Evolutionary conservation across 352 stramenopile genomes (phyloP).

Genomic region (Globisporangium parvum): DNA sequence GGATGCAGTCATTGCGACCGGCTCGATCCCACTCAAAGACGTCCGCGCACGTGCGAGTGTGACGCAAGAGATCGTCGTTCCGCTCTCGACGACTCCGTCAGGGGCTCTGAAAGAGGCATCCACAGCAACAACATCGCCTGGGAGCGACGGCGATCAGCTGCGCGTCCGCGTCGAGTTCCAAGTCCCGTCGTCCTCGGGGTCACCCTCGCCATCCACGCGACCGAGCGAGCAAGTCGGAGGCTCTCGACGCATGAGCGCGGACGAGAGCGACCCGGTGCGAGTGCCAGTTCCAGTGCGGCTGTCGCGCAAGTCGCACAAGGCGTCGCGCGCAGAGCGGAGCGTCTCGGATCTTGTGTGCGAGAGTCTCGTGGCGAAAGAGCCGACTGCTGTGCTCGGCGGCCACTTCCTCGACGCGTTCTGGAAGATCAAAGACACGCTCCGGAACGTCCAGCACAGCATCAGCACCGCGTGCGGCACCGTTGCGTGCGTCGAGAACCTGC

Average conservation of each 20-base stretch:
- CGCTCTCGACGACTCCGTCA: constrained; percentile 29
- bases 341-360: constrained; percentile 72
- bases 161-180: constrained; percentile 49
- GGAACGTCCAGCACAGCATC: constrained; percentile 70
- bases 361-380: constrained; percentile 62
- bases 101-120: background rate
- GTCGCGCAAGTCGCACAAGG: constrained; percentile 8
- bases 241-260: background rate
- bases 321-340: constrained; percentile 41
- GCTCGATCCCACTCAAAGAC: constrained; percentile 44
- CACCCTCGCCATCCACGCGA: background rate
- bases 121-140: background rate
- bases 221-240: background rate
- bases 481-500: constrained; percentile 69
- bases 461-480: constrained; percentile 59
- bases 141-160: constrained; percentile 23
- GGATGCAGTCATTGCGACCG: constrained; percentile 55
- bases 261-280: constrained; percentile 2
- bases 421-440: constrained; percentile 83
- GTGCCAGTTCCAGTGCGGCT: no score
- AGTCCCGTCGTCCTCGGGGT: background rate
- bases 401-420: constrained; percentile 75
- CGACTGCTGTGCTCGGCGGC: constrained; percentile 53
- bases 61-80: constrained; percentile 31
- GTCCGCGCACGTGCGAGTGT: constrained; percentile 18